Conservation (phyloP, 306 rosid species). For the Dalbergia cultrata region DNA sequence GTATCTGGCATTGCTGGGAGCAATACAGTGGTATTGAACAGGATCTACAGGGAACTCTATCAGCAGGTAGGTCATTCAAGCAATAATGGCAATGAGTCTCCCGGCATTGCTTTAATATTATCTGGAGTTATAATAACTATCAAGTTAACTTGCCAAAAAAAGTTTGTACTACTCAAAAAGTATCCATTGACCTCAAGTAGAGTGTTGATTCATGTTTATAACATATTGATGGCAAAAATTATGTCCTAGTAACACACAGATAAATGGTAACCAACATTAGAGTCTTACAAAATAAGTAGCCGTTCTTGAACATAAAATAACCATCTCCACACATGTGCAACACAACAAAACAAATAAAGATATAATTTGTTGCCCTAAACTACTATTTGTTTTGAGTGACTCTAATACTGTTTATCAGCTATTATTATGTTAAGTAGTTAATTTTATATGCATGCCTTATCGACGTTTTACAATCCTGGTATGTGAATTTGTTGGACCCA, state of each 20-base stretch:
- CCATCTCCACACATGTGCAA: too few relatives aligned
- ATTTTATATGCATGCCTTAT: too few relatives aligned
- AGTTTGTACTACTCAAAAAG: background rate
- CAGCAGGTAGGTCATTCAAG: slow-evolving; percentile 85
- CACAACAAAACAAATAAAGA: too few relatives aligned
- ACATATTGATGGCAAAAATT: slow-evolving; percentile 18
- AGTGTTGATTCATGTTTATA: slow-evolving; percentile 25
- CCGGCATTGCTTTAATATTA: slow-evolving; percentile 78
- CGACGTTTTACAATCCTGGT: too few relatives aligned
- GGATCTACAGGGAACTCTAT: slow-evolving; percentile 80
- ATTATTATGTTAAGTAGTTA: too few relatives aligned
- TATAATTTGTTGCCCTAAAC: too few relatives aligned
- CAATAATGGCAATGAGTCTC: slow-evolving; percentile 94
- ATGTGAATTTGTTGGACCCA: too few relatives aligned
- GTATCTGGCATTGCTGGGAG: slow-evolving; percentile 71
- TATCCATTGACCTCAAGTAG: slow-evolving; percentile 14
- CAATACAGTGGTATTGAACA: slow-evolving; percentile 88
- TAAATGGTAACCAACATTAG: too few relatives aligned
- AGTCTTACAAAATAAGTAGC: too few relatives aligned
- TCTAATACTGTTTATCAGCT: too few relatives aligned
- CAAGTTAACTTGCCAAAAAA: slow-evolving; percentile 35
- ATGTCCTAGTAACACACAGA: slow-evolving; percentile 4
- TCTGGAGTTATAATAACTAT: slow-evolving; percentile 50
- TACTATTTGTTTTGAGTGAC: too few relatives aligned
- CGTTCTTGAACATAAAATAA: too few relatives aligned